These are phyloP conservation scores for Picochlorum costavermella DNA, from an alignment of 139 green algal genomes.

Conservation along the genomic window DNA sequence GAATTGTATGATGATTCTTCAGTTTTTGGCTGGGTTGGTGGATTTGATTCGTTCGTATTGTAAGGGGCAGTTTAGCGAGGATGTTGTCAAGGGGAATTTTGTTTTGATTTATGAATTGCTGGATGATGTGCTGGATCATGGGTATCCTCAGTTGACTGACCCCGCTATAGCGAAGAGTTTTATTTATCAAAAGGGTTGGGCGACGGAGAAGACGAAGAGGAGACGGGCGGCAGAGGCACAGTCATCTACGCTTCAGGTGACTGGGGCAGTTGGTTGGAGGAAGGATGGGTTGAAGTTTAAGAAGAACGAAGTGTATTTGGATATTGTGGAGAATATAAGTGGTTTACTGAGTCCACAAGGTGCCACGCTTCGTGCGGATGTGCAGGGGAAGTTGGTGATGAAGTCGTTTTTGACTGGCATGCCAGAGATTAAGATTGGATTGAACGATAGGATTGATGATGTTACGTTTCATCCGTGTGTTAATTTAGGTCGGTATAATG, in stretches of 20 bases:
- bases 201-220: constrained; percentile 40
- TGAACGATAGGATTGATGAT: constrained; percentile 87
- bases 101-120: constrained; percentile 96
- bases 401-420: constrained; percentile 90
- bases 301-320: constrained; percentile 95
- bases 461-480: constrained; percentile 94
- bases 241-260: constrained; percentile 90
- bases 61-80: constrained; percentile 73
- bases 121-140: constrained; percentile 82
- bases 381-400: constrained; percentile 79
- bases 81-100: constrained; percentile 81
- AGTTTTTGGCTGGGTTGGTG: constrained; percentile 81
- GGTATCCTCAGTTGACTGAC: constrained; percentile 83
- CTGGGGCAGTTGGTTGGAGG: constrained; percentile 84
- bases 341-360: constrained; percentile 58
- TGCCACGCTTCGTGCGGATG: constrained; percentile 73
- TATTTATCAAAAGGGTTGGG: constrained; percentile 85
- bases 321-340: constrained; percentile 86
- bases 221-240: constrained; percentile 47
- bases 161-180: constrained; percentile 80
- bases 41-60: constrained; percentile 84
- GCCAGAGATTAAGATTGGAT: constrained; percentile 86
- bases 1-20: constrained; percentile 86
- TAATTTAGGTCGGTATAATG: constrained; percentile 74
- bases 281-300: constrained; percentile 87